These are phyloP conservation scores for Zasmidium cellare DNA, from an alignment of 2,329 filamentous ascomycete genomes.

Conservation along the genomic window DNA sequence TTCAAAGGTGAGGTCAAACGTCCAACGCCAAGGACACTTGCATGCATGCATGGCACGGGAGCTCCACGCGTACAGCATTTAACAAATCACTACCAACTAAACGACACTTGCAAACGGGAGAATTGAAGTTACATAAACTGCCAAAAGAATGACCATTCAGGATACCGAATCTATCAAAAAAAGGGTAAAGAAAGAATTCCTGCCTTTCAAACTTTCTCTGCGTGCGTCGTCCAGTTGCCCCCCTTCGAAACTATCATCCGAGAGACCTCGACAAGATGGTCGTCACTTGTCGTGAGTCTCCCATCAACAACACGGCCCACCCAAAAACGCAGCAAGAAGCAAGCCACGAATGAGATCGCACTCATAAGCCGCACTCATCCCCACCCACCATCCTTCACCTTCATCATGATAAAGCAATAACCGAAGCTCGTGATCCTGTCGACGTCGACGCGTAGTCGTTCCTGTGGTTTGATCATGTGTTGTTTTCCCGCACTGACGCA, in stretches of 20 bases:
- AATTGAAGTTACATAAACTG: too few relatives aligned
- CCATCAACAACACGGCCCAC: neutral
- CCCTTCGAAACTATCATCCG: neutral
- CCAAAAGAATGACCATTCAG: neutral
- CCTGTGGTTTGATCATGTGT: too few relatives aligned
- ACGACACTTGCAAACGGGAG: too few relatives aligned
- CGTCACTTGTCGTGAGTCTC: neutral
- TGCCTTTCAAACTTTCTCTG: neutral
- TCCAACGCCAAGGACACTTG: neutral
- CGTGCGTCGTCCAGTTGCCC: neutral
- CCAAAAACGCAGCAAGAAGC: neutral
- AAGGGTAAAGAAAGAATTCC: neutral
- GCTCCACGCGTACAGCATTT: too few relatives aligned
- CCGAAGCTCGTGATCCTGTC: constrained; percentile 6
- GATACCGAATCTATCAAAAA: neutral
- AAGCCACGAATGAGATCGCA: neutral
- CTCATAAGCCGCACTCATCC: neutral
- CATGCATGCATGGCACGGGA: neutral
- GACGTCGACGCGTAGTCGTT: constrained; percentile 9
- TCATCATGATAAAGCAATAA: neutral
- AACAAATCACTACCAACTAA: neutral
- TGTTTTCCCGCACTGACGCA: constrained; percentile 5
- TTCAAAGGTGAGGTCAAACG: constrained; percentile 5
- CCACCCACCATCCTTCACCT: too few relatives aligned
- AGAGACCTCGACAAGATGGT: neutral